Conservation (phyloP, 805 yeast genomes). For the Jamesozyma jinghongensis region DNA sequence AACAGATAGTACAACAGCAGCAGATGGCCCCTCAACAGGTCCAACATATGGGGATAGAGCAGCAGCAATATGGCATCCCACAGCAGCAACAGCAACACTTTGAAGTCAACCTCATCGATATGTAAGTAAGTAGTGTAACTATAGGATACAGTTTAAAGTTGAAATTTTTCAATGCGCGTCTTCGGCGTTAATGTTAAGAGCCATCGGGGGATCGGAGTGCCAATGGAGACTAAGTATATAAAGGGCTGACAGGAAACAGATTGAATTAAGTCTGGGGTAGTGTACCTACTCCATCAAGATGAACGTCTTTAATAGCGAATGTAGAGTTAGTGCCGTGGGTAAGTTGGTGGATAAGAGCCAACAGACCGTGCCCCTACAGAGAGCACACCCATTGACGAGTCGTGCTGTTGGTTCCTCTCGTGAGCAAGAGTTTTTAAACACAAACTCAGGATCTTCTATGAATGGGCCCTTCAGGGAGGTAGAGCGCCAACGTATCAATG, state of each 20-base stretch:
- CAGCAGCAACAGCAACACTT: conserved; percentile 9
- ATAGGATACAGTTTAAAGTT: neutral
- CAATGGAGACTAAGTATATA: too few species aligned
- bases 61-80: neutral
- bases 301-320: neutral
- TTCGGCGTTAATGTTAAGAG: too few species aligned
- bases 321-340: neutral
- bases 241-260: too few species aligned
- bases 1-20: neutral
- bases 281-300: too few species aligned
- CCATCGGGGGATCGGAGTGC: too few species aligned
- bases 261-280: too few species aligned
- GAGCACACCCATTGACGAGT: neutral
- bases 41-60: conserved; percentile 3
- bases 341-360: neutral
- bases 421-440: neutral
- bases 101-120: conserved; percentile 23
- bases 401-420: neutral
- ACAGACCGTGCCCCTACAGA: neutral
- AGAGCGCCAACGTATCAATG: neutral
- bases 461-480: neutral
- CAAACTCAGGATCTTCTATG: neutral
- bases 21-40: conserved; percentile 12
- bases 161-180: neutral
- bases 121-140: conserved; percentile 8